Percentiles rank a stretch among this genome's conserved stretches.
phyloP scores from a whole-genome alignment of 148 eudicot species.

The Chenopodium album region DNA sequence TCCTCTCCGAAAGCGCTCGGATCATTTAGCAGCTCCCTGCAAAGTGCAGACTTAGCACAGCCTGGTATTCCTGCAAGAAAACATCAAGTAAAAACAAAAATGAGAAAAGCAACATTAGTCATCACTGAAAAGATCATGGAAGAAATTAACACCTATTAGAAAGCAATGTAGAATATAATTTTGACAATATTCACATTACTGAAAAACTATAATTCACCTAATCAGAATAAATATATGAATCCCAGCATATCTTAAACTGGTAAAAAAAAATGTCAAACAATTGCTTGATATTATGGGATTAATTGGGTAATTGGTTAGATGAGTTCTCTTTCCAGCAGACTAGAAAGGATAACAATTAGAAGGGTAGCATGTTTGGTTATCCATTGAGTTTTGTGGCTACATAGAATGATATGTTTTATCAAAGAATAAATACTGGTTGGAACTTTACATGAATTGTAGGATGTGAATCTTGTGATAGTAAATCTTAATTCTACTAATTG shows the following conservation, averaged over 20 bases:
- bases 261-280: no score
- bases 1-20: conserved; percentile 70
- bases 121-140: neutral
- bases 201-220: neutral
- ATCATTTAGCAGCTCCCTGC: conserved; percentile 66
- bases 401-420: neutral
- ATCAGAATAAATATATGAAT: neutral
- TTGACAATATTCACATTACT: neutral
- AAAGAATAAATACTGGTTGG: neutral
- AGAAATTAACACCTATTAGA: neutral
- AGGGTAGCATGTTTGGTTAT: neutral
- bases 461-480: neutral
- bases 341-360: neutral
- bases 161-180: neutral
- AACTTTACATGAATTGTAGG: neutral
- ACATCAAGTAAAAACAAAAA: neutral
- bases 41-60: conserved; percentile 95
- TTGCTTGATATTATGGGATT: neutral
- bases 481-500: neutral
- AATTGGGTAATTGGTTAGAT: neutral
- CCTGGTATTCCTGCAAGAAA: conserved; percentile 82
- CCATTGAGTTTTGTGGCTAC: neutral
- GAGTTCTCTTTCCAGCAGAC: neutral
- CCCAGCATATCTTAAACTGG: neutral
- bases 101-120: neutral